Conservation (phyloP, 345 rosid species). For the Pugionium cornutum region DNA sequence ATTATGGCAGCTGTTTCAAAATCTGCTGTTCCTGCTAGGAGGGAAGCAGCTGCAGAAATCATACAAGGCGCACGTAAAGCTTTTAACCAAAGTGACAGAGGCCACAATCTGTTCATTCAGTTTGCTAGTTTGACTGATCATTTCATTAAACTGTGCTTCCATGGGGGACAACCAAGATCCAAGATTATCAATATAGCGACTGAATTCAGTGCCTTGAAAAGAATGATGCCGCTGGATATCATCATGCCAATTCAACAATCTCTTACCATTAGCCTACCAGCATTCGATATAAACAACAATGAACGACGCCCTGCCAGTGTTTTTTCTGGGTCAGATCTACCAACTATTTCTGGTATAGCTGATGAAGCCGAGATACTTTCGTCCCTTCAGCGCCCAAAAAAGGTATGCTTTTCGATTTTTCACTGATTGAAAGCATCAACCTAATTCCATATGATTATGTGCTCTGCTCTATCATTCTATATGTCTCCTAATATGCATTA, state of each 20-base stretch:
- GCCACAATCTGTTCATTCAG: conserved; percentile 76
- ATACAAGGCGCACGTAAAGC: conserved; percentile 86
- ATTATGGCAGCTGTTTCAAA: conserved; percentile 97
- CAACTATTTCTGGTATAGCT: conserved; percentile 80
- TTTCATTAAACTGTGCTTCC: conserved; percentile 87
- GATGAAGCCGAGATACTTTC: conserved; percentile 99
- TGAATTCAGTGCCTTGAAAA: conserved; percentile 95
- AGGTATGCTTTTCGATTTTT: conserved; percentile 46
- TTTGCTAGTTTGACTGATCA: conserved; percentile 89
- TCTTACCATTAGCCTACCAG: conserved; percentile 78
- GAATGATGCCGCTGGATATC: conserved; percentile 93
- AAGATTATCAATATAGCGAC: conserved; percentile 78
- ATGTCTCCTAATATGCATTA: conserved; percentile 13
- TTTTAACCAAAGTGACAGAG: conserved; percentile 65
- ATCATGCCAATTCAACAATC: conserved; percentile 95
- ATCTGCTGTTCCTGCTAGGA: conserved; percentile 88
- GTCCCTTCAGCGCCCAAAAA: conserved; percentile 93
- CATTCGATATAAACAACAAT: conserved; percentile 50
- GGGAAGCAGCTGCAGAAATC: conserved; percentile 94
- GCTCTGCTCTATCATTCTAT: conserved; percentile 18
- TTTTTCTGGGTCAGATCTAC: conserved; percentile 77
- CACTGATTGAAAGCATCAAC: not conserved
- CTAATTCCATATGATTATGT: not conserved
- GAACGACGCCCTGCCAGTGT: conserved; percentile 61
- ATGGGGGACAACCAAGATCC: conserved; percentile 79